Percentiles rank a stretch among this genome's conserved stretches.
phyloP scores from a whole-genome alignment of 768 basidiomycete species.

The Boletus vermiculosoides region DNA sequence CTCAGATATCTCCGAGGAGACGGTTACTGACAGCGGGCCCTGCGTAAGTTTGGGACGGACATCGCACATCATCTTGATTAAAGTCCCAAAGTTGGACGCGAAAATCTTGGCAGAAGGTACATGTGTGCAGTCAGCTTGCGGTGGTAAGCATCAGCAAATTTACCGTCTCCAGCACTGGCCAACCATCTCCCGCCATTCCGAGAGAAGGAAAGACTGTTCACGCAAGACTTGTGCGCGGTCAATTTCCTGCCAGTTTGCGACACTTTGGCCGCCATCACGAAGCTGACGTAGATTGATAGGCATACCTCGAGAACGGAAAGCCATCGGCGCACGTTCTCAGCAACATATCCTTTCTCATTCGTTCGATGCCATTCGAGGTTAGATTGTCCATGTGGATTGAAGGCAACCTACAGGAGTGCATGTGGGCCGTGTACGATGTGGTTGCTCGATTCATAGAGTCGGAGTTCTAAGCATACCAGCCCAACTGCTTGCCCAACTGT shows the following conservation, averaged over 20 bases:
- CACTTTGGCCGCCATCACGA: constrained; percentile 1
- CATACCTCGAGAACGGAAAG: constrained; percentile 38
- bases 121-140: constrained; percentile 12
- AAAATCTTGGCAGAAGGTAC: constrained; percentile 42
- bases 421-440: constrained; percentile 2
- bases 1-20: constrained; percentile 29
- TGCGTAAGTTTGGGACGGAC: constrained; percentile 41
- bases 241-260: constrained; percentile 29
- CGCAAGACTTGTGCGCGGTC: constrained; percentile 56
- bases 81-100: constrained; percentile 65
- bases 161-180: constrained; percentile 71
- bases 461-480: constrained; percentile 6
- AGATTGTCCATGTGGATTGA: constrained; percentile 22
- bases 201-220: constrained; percentile 64
- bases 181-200: constrained; percentile 59
- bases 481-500: too few species aligned
- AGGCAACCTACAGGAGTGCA: constrained; percentile 13
- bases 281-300: neutral
- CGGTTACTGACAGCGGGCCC: constrained; percentile 41
- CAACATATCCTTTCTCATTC: constrained; percentile 18
- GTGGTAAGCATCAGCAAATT: constrained; percentile 20
- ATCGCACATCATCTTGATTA: constrained; percentile 52
- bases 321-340: constrained; percentile 24
- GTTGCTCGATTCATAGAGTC: constrained; percentile 8
- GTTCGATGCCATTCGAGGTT: constrained; percentile 25